Conservation (phyloP, 352 stramenopile genomes). For the Aphanomyces euteiches region DNA sequence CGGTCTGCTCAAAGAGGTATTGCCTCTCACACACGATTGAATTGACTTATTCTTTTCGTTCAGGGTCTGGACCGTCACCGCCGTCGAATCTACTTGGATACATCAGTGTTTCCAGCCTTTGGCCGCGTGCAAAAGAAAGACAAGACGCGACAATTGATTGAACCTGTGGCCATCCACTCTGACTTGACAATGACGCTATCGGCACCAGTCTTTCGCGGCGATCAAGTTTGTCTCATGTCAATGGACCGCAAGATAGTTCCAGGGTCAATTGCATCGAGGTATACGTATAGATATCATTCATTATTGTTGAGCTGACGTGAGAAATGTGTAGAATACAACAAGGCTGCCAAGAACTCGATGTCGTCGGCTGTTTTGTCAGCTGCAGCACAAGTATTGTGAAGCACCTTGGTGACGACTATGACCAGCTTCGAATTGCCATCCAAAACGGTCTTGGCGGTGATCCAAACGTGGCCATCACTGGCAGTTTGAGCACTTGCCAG, state of each 20-base stretch:
- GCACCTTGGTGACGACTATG: slow-evolving; percentile 62
- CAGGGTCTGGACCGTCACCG: slow-evolving; percentile 55
- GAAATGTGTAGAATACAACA: slow-evolving; percentile 39
- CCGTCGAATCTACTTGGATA: slow-evolving; percentile 55
- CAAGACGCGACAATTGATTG: slow-evolving; percentile 64
- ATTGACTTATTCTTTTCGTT: slow-evolving; percentile 54
- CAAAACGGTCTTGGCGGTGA: slow-evolving; percentile 42
- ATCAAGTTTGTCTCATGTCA: slow-evolving; percentile 75
- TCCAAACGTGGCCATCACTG: slow-evolving; percentile 49
- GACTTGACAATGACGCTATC: slow-evolving; percentile 57
- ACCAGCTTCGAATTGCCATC: slow-evolving; percentile 50
- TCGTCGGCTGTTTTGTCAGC: slow-evolving; percentile 66
- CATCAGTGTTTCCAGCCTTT: slow-evolving; percentile 42
- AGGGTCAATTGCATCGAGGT: slow-evolving; percentile 47
- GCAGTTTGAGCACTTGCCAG: slow-evolving; percentile 63
- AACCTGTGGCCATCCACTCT: slow-evolving; percentile 51
- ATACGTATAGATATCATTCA: slow-evolving; percentile 30
- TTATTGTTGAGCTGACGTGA: slow-evolving; percentile 28
- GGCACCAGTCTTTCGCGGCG: slow-evolving; percentile 49
- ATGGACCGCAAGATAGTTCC: slow-evolving; percentile 52
- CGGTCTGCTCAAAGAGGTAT: slow-evolving; percentile 62
- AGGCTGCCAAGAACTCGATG: slow-evolving; percentile 48
- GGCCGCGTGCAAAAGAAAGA: slow-evolving; percentile 50
- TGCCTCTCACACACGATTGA: slow-evolving; percentile 39
- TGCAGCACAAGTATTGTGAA: slow-evolving; percentile 65